Evolutionary conservation across 768 basidiomycete species (phyloP).

Genomic region (Trametes meyenii): DNA sequence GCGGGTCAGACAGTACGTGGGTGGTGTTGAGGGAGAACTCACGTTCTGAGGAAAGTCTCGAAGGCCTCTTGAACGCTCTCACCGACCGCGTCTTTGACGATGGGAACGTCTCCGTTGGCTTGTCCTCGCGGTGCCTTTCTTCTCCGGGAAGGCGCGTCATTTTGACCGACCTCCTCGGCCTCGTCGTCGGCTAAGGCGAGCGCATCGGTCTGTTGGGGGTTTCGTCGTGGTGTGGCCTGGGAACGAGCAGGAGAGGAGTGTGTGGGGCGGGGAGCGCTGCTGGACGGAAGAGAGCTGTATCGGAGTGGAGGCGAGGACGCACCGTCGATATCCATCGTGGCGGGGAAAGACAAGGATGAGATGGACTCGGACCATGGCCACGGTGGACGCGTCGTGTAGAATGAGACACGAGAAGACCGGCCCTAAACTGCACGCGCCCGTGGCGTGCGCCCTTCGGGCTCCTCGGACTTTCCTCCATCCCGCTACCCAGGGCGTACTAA

Average conservation of each 20-base stretch:
- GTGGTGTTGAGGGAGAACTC: conserved; percentile 29
- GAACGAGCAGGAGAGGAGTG: conserved; percentile 39
- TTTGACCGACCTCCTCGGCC: conserved; percentile 39
- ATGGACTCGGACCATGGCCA: conserved; percentile 24
- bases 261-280: conserved; percentile 47
- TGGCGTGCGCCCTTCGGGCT: conserved; percentile 4
- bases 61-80: conserved; percentile 94
- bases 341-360: not conserved
- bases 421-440: conserved; percentile 41
- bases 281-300: conserved; percentile 55
- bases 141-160: conserved; percentile 32
- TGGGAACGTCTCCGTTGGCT: conserved; percentile 69
- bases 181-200: conserved; percentile 47
- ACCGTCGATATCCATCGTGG: conserved; percentile 57
- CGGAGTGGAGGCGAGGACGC: conserved; percentile 55
- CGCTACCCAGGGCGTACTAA: not conserved
- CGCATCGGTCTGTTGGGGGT: conserved; percentile 36
- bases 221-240: conserved; percentile 29
- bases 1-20: not conserved
- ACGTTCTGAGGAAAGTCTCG: conserved; percentile 91
- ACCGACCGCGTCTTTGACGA: conserved; percentile 92
- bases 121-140: conserved; percentile 50
- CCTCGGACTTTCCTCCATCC: not conserved
- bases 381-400: conserved; percentile 28
- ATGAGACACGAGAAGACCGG: conserved; percentile 47